Evolutionary conservation across 1,284 basidiomycete species (phyloP).

Genomic region (Earliella scabrosa): DNA sequence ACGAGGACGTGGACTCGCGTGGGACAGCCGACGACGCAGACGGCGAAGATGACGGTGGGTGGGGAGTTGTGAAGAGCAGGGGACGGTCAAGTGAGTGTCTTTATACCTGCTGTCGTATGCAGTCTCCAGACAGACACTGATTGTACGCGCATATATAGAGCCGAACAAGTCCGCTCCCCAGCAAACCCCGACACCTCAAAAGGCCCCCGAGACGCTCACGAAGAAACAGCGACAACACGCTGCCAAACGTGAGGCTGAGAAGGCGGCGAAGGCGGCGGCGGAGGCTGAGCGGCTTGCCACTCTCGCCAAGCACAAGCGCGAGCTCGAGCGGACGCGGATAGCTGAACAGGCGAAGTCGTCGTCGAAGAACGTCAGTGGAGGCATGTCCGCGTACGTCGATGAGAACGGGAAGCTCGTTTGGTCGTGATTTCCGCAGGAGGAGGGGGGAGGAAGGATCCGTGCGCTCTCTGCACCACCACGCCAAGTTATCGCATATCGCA

Average conservation of each 20-base stretch:
- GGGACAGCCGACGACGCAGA: constrained; percentile 55
- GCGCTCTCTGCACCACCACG: too few relatives aligned
- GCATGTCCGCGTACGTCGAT: constrained; percentile 35
- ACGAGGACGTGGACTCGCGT: constrained; percentile 63
- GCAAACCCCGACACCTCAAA: constrained; percentile 26
- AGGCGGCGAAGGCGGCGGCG: constrained; percentile 56
- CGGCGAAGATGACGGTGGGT: constrained; percentile 61
- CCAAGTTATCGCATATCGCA: background rate
- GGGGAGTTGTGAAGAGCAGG: constrained; percentile 74
- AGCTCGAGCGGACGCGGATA: constrained; percentile 58
- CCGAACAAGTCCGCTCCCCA: constrained; percentile 22
- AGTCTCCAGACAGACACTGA: background rate
- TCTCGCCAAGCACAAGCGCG: constrained; percentile 63
- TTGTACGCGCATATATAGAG: constrained; percentile 17
- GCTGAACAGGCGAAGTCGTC: constrained; percentile 46
- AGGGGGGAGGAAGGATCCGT: too few relatives aligned
- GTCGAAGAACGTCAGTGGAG: constrained; percentile 30
- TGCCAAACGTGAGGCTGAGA: constrained; percentile 58
- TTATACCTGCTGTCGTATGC: background rate
- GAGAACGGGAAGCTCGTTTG: constrained; percentile 38
- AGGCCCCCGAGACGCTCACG: constrained; percentile 50
- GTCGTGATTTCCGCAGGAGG: constrained; percentile 23
- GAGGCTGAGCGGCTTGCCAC: constrained; percentile 56
- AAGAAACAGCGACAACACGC: constrained; percentile 76
- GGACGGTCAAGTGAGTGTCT: constrained; percentile 47